These are phyloP conservation scores for Botrytis fabae DNA, from an alignment of 2,329 filamentous ascomycete species.

Conservation along the genomic window DNA sequence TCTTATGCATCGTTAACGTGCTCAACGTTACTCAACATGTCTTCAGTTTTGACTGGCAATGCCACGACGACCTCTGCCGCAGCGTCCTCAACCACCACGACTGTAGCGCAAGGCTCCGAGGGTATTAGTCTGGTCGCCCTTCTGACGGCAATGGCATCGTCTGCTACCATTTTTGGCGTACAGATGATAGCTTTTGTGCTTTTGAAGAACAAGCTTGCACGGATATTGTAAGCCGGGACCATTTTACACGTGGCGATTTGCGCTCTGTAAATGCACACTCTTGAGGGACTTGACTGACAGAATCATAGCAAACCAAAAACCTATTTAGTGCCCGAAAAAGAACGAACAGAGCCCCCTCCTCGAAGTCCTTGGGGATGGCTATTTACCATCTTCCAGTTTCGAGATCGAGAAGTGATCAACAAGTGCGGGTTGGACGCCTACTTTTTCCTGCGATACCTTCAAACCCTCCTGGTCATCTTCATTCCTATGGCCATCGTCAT, in stretches of 20 bases:
- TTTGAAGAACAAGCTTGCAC: constrained; percentile 72
- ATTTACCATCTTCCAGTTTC: constrained; percentile 63
- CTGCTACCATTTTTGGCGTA: constrained; percentile 39
- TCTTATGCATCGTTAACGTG: constrained; percentile 17
- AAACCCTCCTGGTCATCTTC: constrained; percentile 87
- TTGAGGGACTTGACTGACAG: constrained; percentile 25
- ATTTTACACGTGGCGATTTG: neutral
- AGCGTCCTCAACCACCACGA: neutral
- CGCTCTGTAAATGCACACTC: neutral
- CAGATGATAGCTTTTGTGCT: constrained; percentile 72
- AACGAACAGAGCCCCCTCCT: constrained; percentile 76
- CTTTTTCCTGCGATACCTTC: constrained; percentile 91
- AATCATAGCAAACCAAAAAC: constrained; percentile 71
- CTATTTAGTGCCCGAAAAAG: constrained; percentile 80
- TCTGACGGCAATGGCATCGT: constrained; percentile 38
- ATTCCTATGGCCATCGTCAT: constrained; percentile 76
- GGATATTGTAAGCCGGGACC: constrained; percentile 69
- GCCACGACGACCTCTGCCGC: constrained; percentile 12
- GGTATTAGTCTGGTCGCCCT: constrained; percentile 41
- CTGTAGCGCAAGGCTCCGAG: constrained; percentile 31
- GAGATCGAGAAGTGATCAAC: constrained; percentile 81
- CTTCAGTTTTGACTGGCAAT: constrained; percentile 8
- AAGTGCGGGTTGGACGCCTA: constrained; percentile 97
- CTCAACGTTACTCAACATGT: constrained; percentile 19
- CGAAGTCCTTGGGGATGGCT: constrained; percentile 51